Evolutionary conservation across 2,329 filamentous ascomycete species (phyloP).

Genomic region (Mariannaea elegans): DNA sequence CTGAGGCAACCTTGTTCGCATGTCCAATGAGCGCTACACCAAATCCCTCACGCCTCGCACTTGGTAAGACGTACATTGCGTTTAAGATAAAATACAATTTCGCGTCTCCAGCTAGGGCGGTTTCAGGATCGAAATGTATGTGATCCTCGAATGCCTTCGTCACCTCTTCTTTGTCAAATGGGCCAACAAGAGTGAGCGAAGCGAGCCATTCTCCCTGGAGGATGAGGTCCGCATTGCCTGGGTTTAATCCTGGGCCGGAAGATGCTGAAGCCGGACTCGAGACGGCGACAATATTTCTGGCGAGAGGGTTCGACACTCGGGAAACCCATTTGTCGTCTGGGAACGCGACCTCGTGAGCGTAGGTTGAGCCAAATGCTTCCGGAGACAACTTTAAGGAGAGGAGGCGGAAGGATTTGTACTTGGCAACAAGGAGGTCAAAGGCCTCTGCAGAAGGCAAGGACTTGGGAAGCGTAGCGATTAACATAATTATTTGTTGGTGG

Average conservation of each 20-base stretch:
- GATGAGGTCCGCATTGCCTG: neutral
- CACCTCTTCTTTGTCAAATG: constrained; percentile 2
- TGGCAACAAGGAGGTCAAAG: constrained; percentile 5
- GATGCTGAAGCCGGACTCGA: neutral
- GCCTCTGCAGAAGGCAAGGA: neutral
- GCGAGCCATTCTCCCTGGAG: constrained; percentile 21
- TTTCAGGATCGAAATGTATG: neutral
- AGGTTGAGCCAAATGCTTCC: constrained; percentile 23
- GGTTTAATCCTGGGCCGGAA: neutral
- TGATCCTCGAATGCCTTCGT: constrained; percentile 1
- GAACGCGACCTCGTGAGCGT: constrained; percentile 7
- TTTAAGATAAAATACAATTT: constrained; percentile 18
- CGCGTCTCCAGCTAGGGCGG: neutral
- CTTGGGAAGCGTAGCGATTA: neutral
- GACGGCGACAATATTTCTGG: constrained; percentile 3
- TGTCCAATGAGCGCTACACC: constrained; percentile 13
- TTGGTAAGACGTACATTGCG: constrained; percentile 25
- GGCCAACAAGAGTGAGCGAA: constrained; percentile 20
- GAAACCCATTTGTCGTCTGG: constrained; percentile 9
- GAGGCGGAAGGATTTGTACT: constrained; percentile 21
- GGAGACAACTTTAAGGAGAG: constrained; percentile 21
- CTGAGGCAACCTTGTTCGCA: constrained; percentile 1
- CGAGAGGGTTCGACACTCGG: constrained; percentile 10
- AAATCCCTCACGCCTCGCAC: constrained; percentile 22
- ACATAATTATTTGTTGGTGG: neutral